A percentile compares a stretch with the other conserved stretches of the same genome.
These are phyloP conservation scores for Liriodendron chinense DNA, from an alignment of 164 flowering plant genomes.

Conservation along the genomic window DNA sequence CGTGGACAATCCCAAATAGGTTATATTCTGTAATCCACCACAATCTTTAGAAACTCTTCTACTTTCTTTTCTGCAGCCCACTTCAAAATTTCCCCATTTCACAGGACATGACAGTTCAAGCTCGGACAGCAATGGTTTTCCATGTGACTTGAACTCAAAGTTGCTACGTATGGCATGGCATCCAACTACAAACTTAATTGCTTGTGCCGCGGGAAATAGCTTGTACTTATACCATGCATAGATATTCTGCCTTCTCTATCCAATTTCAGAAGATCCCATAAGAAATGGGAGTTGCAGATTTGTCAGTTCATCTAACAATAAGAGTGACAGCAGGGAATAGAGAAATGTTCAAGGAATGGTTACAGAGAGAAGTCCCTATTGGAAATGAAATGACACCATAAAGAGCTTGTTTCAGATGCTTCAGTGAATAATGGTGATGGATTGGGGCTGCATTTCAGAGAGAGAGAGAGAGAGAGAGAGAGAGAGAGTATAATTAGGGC, in stretches of 20 bases:
- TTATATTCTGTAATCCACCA: background rate
- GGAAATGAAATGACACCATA: background rate
- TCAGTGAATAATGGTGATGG: background rate
- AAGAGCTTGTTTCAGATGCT: background rate
- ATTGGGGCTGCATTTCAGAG: background rate
- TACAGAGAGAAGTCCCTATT: background rate
- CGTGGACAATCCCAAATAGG: slow-evolving; percentile 80
- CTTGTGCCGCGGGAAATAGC: slow-evolving; percentile 66
- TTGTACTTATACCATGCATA: slow-evolving; percentile 58
- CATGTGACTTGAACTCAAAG: slow-evolving; percentile 48
- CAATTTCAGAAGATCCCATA: background rate
- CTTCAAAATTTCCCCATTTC: background rate
- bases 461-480: background rate
- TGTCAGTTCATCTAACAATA: background rate
- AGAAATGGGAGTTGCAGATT: background rate
- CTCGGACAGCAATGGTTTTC: slow-evolving; percentile 24
- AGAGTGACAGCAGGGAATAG: background rate
- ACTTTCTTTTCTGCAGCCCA: background rate
- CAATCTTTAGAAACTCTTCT: background rate
- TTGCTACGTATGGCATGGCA: slow-evolving; percentile 80
- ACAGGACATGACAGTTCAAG: slow-evolving; percentile 44
- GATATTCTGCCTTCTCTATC: slow-evolving; percentile 4
- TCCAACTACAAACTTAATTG: slow-evolving; percentile 57
- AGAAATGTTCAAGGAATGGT: background rate
- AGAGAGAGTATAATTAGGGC: background rate